Evolutionary conservation across 2,329 filamentous ascomycete species (phyloP).

Genomic region (Beauveria asiatica): DNA sequence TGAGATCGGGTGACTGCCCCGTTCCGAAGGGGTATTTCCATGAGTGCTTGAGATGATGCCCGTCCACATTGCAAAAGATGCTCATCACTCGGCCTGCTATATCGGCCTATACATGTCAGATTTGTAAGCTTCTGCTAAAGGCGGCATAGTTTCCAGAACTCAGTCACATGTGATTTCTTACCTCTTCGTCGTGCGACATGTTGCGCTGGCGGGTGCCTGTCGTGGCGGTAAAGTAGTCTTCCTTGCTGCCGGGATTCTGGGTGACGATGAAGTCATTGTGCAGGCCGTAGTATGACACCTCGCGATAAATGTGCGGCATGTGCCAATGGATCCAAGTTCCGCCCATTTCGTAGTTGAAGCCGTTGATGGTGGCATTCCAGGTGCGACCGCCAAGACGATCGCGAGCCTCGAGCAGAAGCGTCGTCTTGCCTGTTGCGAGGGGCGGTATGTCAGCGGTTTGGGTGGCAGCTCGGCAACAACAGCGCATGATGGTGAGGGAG

Average conservation of each 20-base stretch:
- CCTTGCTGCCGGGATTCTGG: background rate
- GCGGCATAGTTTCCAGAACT: background rate
- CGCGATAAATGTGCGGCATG: conserved; percentile 30
- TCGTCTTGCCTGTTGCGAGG: conserved; percentile 11
- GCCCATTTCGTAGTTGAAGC: conserved; percentile 32
- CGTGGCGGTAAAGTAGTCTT: background rate
- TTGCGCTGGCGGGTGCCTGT: background rate
- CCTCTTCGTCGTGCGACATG: background rate
- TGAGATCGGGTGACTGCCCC: background rate
- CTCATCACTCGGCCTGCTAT: background rate
- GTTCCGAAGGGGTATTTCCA: background rate
- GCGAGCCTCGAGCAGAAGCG: conserved; percentile 31
- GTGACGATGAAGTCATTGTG: conserved; percentile 17
- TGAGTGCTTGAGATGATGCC: background rate
- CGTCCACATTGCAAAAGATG: background rate
- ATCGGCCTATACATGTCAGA: background rate
- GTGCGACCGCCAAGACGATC: conserved; percentile 34
- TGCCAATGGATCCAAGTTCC: conserved; percentile 34
- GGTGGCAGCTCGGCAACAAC: too few relatives aligned
- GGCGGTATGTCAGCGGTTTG: conserved; percentile 2
- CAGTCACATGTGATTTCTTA: background rate
- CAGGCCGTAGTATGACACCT: conserved; percentile 34
- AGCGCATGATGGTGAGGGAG: background rate
- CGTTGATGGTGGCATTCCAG: conserved; percentile 28
- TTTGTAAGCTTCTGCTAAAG: background rate